phyloP scores from a whole-genome alignment of 2,329 filamentous ascomycete genomes.

The Trichoderma endophyticum region DNA sequence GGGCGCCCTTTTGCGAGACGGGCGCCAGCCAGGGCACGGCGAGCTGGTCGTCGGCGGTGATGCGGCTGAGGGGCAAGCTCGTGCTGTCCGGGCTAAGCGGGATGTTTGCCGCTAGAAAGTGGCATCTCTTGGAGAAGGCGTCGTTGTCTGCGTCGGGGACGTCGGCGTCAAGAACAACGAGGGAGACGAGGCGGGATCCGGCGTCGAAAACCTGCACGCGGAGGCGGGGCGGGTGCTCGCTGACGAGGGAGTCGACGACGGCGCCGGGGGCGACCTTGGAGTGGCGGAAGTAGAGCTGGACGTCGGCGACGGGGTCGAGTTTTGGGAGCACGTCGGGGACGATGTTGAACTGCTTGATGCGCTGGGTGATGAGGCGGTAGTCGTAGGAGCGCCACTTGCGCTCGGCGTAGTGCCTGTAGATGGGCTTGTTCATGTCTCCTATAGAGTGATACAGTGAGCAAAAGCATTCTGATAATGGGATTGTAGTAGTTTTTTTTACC shows the following conservation, averaged over 20 bases:
- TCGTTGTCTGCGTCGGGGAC: conserved; percentile 77
- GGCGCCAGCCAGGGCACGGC: conserved; percentile 80
- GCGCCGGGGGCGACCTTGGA: conserved; percentile 71
- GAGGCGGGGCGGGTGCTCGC: conserved; percentile 70
- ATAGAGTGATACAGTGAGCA: background rate
- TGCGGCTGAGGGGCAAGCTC: conserved; percentile 61
- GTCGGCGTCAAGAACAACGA: conserved; percentile 86
- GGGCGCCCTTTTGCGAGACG: conserved; percentile 82
- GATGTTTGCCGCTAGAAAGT: conserved; percentile 75
- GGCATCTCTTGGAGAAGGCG: conserved; percentile 74
- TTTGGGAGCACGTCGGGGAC: conserved; percentile 83
- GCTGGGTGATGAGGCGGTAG: conserved; percentile 74
- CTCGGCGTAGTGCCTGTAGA: conserved; percentile 88
- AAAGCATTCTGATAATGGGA: background rate
- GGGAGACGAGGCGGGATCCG: conserved; percentile 76
- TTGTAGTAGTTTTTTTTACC: conserved; percentile 48
- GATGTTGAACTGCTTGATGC: conserved; percentile 81
- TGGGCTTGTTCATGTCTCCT: conserved; percentile 95
- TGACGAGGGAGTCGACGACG: conserved; percentile 70
- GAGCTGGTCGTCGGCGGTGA: conserved; percentile 60
- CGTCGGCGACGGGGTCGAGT: conserved; percentile 74
- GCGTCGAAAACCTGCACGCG: conserved; percentile 81
- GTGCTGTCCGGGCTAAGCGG: conserved; percentile 51
- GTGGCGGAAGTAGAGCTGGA: conserved; percentile 75
- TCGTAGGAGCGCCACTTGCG: conserved; percentile 84